Percentiles rank a stretch among this genome's conserved stretches.
phyloP scores from a whole-genome alignment of 176 grass and related monocot species.

The Pontederia crassipes region DNA sequence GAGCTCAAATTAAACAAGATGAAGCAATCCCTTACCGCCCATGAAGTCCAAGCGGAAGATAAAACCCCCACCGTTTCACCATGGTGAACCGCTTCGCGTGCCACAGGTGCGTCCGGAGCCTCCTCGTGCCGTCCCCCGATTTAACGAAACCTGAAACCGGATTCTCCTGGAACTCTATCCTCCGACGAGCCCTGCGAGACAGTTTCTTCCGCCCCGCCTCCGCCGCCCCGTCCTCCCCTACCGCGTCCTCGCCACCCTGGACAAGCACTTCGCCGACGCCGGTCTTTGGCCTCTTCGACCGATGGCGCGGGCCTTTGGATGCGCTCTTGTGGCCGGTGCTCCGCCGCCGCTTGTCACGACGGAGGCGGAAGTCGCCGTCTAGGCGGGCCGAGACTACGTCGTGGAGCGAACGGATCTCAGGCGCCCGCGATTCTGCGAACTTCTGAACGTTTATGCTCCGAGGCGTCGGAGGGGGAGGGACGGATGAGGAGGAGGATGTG shows the following conservation, averaged over 20 bases:
- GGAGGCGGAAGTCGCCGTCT: slow-evolving; percentile 29
- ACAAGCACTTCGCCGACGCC: neutral
- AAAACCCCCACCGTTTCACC: slow-evolving; percentile 63
- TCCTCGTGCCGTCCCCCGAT: slow-evolving; percentile 40
- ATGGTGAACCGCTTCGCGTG: slow-evolving; percentile 79
- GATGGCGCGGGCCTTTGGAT: slow-evolving; percentile 20
- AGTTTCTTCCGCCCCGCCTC: neutral
- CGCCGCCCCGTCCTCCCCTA: neutral
- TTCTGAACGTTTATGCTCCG: slow-evolving; percentile 43
- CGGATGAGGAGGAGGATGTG: neutral
- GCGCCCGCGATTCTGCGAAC: slow-evolving; percentile 44
- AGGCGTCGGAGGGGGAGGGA: slow-evolving; percentile 29
- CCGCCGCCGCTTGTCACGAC: slow-evolving; percentile 49
- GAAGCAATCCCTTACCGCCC: slow-evolving; percentile 33
- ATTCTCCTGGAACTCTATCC: slow-evolving; percentile 53
- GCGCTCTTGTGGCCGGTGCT: slow-evolving; percentile 51
- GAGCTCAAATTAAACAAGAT: neutral
- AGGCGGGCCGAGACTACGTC: slow-evolving; percentile 32
- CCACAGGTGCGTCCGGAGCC: slow-evolving; percentile 82
- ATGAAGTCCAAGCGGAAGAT: slow-evolving; percentile 42
- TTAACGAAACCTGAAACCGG: slow-evolving; percentile 45
- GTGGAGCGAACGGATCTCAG: slow-evolving; percentile 55
- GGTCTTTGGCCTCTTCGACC: slow-evolving; percentile 10
- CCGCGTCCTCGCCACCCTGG: neutral
- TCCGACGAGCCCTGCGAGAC: slow-evolving; percentile 44